phyloP scores from a whole-genome alignment of 1,284 basidiomycete species.

The Sanghuangporus baumii region DNA sequence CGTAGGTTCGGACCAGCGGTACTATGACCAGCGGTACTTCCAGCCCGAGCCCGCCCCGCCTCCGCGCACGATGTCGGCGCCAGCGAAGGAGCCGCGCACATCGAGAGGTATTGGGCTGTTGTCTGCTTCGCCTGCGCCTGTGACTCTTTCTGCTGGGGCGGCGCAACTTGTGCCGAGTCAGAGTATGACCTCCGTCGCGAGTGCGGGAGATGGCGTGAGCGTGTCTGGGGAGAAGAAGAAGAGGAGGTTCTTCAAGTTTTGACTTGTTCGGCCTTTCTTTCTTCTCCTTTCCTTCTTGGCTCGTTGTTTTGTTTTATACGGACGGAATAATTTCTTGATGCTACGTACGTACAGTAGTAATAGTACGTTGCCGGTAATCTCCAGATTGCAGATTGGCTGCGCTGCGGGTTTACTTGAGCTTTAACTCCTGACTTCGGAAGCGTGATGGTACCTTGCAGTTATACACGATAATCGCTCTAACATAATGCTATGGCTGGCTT shows the following conservation, averaged over 20 bases:
- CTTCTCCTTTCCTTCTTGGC: neutral
- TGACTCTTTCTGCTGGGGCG: neutral
- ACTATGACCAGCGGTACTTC: conserved; percentile 75
- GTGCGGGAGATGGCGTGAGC: neutral
- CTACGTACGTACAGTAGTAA: no score
- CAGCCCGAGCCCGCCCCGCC: conserved; percentile 47
- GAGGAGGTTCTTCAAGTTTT: conserved; percentile 14
- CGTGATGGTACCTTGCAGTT: no score
- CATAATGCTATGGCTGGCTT: no score
- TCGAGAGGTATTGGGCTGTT: neutral
- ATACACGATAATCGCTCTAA: no score
- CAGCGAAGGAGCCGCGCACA: conserved; percentile 12
- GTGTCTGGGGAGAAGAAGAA: conserved; percentile 10
- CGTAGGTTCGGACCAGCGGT: conserved; percentile 55
- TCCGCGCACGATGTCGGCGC: conserved; percentile 31
- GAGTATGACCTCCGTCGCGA: conserved; percentile 8
- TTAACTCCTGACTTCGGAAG: no score
- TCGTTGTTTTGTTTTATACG: neutral
- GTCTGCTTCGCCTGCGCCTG: neutral
- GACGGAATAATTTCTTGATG: no score
- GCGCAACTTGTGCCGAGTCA: neutral
- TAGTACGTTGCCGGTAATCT: no score
- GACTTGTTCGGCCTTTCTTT: neutral
- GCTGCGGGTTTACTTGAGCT: no score
- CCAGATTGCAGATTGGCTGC: no score